These are phyloP conservation scores for Erysimum pusillum DNA, from an alignment of 441 rosid species.

Conservation along the genomic window DNA sequence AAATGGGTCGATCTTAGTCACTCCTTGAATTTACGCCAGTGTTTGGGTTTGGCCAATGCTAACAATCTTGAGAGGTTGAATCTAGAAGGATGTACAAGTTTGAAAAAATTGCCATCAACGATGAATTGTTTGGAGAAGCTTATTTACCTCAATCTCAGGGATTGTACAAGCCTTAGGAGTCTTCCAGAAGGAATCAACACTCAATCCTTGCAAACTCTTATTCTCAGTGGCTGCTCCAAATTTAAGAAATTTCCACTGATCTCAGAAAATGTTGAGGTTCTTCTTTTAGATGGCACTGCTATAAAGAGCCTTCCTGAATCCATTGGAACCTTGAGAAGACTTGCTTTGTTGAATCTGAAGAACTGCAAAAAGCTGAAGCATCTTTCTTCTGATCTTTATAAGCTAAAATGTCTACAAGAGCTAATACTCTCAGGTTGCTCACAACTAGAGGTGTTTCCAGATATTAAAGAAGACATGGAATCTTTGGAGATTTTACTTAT, in stretches of 20 bases:
- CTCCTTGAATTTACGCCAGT: slow-evolving; percentile 13
- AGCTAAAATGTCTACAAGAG: slow-evolving; percentile 42
- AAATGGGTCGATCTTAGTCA: slow-evolving; percentile 46
- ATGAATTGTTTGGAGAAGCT: slow-evolving; percentile 41
- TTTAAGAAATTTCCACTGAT: slow-evolving; percentile 41
- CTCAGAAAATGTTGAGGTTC: slow-evolving; percentile 26
- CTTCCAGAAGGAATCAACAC: slow-evolving; percentile 40
- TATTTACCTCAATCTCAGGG: slow-evolving; percentile 41
- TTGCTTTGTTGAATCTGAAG: slow-evolving; percentile 38
- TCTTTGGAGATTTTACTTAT: slow-evolving; percentile 43
- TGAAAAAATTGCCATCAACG: slow-evolving; percentile 29
- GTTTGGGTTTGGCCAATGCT: slow-evolving; percentile 41
- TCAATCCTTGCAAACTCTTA: slow-evolving; percentile 43
- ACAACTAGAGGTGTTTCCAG: slow-evolving; percentile 37
- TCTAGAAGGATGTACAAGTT: slow-evolving; percentile 35
- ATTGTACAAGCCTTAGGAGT: slow-evolving; percentile 36
- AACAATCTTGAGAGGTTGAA: slow-evolving; percentile 24
- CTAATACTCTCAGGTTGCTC: slow-evolving; percentile 49
- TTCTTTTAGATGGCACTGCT: slow-evolving; percentile 45
- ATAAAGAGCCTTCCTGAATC: slow-evolving; percentile 46
- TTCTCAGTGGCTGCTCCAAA: slow-evolving; percentile 49
- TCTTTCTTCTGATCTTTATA: slow-evolving; percentile 41
- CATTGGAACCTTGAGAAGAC: slow-evolving; percentile 27
- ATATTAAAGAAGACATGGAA: slow-evolving; percentile 45
- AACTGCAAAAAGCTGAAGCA: slow-evolving; percentile 35